Percentiles rank a stretch among this genome's conserved stretches.
phyloP scores from a whole-genome alignment of 2,329 filamentous ascomycete species.

The Fusarium marasasianum region DNA sequence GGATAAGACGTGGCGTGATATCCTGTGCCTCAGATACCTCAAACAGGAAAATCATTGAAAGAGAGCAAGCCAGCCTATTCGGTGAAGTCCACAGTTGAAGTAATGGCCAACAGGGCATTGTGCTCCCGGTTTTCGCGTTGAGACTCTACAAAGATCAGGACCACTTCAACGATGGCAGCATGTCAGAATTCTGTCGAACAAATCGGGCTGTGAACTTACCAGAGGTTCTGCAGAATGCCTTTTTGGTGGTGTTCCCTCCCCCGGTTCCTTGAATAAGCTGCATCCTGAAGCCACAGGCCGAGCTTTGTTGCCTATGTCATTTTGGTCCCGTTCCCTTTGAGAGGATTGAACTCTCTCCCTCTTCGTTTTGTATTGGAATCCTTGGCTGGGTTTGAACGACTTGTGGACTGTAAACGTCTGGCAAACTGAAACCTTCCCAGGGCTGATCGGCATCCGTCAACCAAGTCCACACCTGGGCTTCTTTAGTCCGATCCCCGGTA shows the following conservation, averaged over 20 bases:
- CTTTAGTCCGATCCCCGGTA: not conserved
- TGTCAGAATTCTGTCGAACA: not conserved
- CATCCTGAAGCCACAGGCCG: not conserved
- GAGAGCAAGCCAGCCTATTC: not conserved
- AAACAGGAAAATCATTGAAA: not conserved
- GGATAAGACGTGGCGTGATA: conserved; percentile 13
- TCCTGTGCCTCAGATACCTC: not conserved
- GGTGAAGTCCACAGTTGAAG: not conserved
- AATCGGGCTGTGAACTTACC: not conserved
- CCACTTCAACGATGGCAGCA: not conserved
- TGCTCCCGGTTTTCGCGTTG: too few relatives aligned
- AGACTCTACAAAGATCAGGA: not conserved
- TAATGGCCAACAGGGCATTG: not conserved
- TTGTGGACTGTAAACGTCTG: not conserved
- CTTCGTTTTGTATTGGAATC: not conserved
- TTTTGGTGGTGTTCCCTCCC: not conserved
- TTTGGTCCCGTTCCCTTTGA: not conserved
- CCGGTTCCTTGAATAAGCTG: not conserved
- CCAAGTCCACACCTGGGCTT: not conserved
- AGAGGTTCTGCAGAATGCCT: not conserved
- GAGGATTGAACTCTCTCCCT: not conserved
- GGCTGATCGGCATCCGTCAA: conserved; percentile 14
- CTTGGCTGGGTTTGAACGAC: not conserved
- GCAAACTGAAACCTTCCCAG: conserved; percentile 10
- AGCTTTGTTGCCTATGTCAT: not conserved